Percentiles rank a stretch among this genome's conserved stretches.
Evolutionary conservation across 306 rosid species (phyloP).

Genomic region (Glycine tomentella): DNA sequence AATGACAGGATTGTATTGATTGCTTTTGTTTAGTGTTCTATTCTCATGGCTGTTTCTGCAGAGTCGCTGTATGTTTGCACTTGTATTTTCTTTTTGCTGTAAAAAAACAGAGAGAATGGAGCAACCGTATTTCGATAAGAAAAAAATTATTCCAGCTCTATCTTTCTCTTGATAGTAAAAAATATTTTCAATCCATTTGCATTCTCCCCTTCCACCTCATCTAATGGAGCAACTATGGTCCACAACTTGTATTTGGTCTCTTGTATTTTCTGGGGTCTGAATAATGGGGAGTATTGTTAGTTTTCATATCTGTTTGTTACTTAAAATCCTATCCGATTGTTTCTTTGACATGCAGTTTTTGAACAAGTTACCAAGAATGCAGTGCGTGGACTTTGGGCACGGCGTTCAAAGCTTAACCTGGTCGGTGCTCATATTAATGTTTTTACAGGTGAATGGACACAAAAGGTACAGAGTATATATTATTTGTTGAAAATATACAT

Average conservation of each 20-base stretch:
- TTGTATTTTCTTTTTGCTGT: not conserved
- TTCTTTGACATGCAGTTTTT: constrained; percentile 72
- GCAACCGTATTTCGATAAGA: not conserved
- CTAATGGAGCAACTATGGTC: not conserved
- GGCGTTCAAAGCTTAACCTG: constrained; percentile 92
- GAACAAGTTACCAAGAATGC: constrained; percentile 98
- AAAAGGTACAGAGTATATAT: constrained; percentile 74
- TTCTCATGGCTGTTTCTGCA: not conserved
- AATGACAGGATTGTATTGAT: not conserved
- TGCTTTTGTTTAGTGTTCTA: not conserved
- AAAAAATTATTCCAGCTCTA: too few relatives aligned
- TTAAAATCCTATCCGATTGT: constrained; percentile 14
- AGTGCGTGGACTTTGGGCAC: constrained; percentile 95
- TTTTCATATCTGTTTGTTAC: not conserved
- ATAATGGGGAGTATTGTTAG: not conserved
- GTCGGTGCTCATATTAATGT: constrained; percentile 99
- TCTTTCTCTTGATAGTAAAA: too few relatives aligned
- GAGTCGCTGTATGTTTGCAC: not conserved
- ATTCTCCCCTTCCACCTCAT: not conserved
- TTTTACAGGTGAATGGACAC: constrained; percentile 99
- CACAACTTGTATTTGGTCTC: not conserved
- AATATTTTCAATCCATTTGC: not conserved
- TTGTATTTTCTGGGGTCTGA: not conserved
- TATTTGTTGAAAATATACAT: constrained; percentile 34
- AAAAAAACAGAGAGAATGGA: not conserved